Conservation (phyloP, 108 stramenopile genomes). For the Phaeodactylum tricornutum region DNA sequence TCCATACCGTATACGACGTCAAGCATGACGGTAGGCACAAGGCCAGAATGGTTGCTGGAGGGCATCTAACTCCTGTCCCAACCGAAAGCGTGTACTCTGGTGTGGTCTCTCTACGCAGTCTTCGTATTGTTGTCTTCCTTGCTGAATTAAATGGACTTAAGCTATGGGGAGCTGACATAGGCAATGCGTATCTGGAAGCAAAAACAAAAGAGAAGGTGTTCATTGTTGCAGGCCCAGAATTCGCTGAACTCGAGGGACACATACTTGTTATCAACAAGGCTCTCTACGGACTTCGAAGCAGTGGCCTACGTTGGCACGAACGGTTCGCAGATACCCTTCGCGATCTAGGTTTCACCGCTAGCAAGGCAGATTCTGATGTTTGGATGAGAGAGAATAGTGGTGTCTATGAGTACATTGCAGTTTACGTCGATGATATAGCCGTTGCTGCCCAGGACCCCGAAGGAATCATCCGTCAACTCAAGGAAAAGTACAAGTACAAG, state of each 20-base stretch:
- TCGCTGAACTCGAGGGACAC: constrained; percentile 5
- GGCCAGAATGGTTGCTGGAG: constrained; percentile 22
- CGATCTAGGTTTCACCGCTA: constrained; percentile 20
- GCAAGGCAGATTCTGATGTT: constrained; percentile 19
- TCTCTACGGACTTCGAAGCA: constrained; percentile 12
- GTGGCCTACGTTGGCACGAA: background rate
- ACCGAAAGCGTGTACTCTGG: constrained; percentile 17
- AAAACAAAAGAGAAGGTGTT: constrained; percentile 12
- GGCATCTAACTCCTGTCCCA: constrained; percentile 21
- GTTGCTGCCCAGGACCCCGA: constrained; percentile 11
- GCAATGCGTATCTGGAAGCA: constrained; percentile 16
- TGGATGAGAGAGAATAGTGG: constrained; percentile 11
- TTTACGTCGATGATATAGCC: constrained; percentile 5
- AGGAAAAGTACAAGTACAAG: constrained; percentile 1
- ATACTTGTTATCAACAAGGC: constrained; percentile 8
- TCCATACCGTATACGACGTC: constrained; percentile 22
- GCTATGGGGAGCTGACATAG: constrained; percentile 10
- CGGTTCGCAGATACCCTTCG: constrained; percentile 8
- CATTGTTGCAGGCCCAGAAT: constrained; percentile 15
- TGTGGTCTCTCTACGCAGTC: constrained; percentile 14
- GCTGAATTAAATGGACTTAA: constrained; percentile 8
- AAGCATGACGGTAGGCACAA: constrained; percentile 31
- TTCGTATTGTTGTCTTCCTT: constrained; percentile 4
- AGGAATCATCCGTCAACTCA: constrained; percentile 1
- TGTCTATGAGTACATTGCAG: constrained; percentile 2